Evolutionary conservation across 1,284 basidiomycete genomes (phyloP), one percentile per base, ranked within the genome.

Genomic region (Heterobasidion occidentale): DNA sequence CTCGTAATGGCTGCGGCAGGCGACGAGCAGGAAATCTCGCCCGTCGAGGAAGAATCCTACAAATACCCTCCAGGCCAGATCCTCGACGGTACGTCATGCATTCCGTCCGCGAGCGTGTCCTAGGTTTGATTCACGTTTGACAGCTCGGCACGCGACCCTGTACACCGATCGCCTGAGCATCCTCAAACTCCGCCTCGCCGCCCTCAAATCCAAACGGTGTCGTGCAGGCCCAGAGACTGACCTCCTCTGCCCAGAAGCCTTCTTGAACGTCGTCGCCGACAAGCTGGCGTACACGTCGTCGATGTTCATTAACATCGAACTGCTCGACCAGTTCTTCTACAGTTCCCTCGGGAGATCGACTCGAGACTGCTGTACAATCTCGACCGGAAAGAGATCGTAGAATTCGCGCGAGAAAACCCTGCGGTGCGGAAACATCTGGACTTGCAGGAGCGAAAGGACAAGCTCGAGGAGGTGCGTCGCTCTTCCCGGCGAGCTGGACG

Each of bases 261-360:
- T 99, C 80, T 78, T 99, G 59, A 89, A 94, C 63, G 93, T 97
- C 35, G 94, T 99, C 9, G 93, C 96, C 2, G 94, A 98, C 71
- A 98, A 99, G 73, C 79, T 99, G 38, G 94, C 96, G 0, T 91
- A 95, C 68, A 98, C 95, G 0, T 91, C 93, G 0, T 87, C 95
- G 2, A 94, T 98, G 90, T 99, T 99, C 73, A 96, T 99, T 78
- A 98, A 92, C 73, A 95, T 98, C 58, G 96, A 99, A 71, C 77
- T 99, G 9, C 81, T 99, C 1, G 92, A 95, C 66, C 94, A 98
- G 67, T 99, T 99, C 80, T 98, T 99, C 77, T 98, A 98, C 92
- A 97, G 88, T 98, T 99, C 77, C 96, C 96, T 55, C 86, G 95
- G 38, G 96, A 98, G 74, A 96, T 99, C 60, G 95, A 99, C 69